Base-by-base conservation (phyloP, 1,284 basidiomycete genomes). In the Kwoniella shivajii region DNA sequence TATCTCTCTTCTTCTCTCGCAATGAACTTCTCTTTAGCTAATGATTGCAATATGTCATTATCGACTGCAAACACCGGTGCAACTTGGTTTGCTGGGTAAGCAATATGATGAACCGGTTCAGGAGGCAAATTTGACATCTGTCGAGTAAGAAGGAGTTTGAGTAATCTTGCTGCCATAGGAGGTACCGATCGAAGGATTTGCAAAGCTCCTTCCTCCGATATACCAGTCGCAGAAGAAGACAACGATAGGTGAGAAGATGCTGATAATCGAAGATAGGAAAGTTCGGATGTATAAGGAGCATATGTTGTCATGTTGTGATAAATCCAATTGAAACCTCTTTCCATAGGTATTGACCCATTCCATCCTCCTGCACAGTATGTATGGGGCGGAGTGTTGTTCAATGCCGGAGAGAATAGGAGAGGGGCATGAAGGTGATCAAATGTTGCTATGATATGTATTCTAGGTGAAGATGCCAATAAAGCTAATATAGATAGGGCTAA, bases 281-380 rank as follows among this genome's bases (percentile, higher is more conserved):
- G 83, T 74, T 96, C 93, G 57, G 84, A 81, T 69, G 88, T 86
- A 78, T 94, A 95, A 2, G 89, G 82, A 24, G 80, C 81, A 64
- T 90, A 86, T 0, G 93, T 95, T 2, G 91, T 89, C 16, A 89
- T 74, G 73, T 92, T 89, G 76, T 95, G 90, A 84, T 90, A 92
- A 14, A 94, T 78, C 86, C 90, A 94, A 6, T 86, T 83, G 75
- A 88, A 91, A 1, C 88, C 88, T 31, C 84, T 61, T 5, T 50
- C 55, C 0, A 63, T 14, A 0, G 60, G 68, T 2, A 66, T 62
- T 16, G 42, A 44, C 6, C 65, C 68, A 0, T 29, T 56, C 65
- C 67, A 71, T 7, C 45, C 46, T 10, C 51, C 59, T 0, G 57
- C 27, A 0, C 48, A 2, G 54, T 66, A 68, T 10, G 13, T 7